Evolutionary conservation across 2,329 filamentous ascomycete species (phyloP), one percentile per base, ranked within the genome.

Genomic region (Corinectria fuckeliana): DNA sequence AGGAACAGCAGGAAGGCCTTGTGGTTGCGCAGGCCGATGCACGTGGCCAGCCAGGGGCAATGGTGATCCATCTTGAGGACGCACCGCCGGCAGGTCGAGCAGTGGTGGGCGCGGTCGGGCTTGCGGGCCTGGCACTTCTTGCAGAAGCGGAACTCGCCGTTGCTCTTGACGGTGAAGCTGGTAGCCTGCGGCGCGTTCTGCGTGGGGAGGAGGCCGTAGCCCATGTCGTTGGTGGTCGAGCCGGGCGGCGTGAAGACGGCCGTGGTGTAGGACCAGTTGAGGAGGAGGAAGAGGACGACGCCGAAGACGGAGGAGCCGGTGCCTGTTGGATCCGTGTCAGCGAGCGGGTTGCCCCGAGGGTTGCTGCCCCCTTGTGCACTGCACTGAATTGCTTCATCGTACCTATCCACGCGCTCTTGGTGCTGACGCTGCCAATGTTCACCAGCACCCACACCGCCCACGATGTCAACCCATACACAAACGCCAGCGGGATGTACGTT

Each of bases 1-100:
- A 99, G 82, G 75, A 98, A 99, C 3, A 98, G 84, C 52, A 99
- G 76, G 74, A 99, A 99, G 0, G 93, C 85, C 78, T 99, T 99
- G 82, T 97, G 96, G 78, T 99, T 99, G 72, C 87, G 88, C 64
- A 99, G 81, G 18, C 95, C 95, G 60, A 99, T 91, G 76, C 95
- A 99, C 4, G 92, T 97, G 25, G 95, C 94, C 49, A 99, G 84
- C 95, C 95, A 99, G 14, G 95, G 95, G 75, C 95, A 99, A 79
- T 99, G 95, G 76, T 99, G 95, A 74, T 99, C 95, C 95, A 99
- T 99, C 82, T 99, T 99, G 75, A 99, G 83, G 23, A 99, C 93
- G 75, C 95, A 99, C 71, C 91, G 90, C 67, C 90, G 88, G 78
- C 95, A 99, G 4, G 93, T 96, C 10, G 92, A 96, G 83, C 95